Evolutionary conservation across 2,329 filamentous ascomycete genomes (phyloP), one percentile per base, ranked within the genome.

Genomic region (Cladosporium colombiae): DNA sequence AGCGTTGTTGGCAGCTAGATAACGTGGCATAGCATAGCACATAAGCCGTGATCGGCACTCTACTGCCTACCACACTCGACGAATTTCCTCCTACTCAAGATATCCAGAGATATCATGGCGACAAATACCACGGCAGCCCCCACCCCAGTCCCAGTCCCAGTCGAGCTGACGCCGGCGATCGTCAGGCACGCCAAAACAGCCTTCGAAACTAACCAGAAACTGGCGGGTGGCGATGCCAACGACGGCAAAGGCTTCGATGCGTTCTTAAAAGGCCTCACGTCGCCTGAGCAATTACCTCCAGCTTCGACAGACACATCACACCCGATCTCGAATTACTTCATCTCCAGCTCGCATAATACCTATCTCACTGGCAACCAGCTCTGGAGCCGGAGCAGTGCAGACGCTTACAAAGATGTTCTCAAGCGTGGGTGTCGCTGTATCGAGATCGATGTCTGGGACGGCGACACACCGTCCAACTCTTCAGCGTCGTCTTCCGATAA

Each of bases 361-460:
- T 97, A 97, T 76, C 82, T 97, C 50, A 89, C 89, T 1, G 93
- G 93, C 2, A 93, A 96, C 73, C 94, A 97, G 78, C 83, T 95
- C 49, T 89, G 87, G 67, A 92, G 92, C 56, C 87, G 88, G 67
- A 90, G 91, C 67, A 92, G 90, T 31, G 87, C 89, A 0, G 88
- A 93, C 65, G 88, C 90, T 14, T 97, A 97, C 78, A 89, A 85
- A 71, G 87, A 88, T 74, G 75, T 76, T 14, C 86, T 97, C 14
- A 82, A 86, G 40, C 85, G 88, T 61, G 91, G 91, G 57, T 96
- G 93, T 74, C 88, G 93, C 68, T 97, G 93, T 74, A 92, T 97
- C 56, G 93, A 97, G 77, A 95, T 97, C 64, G 94, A 97, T 74
- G 92, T 97, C 3, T 97, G 93, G 91, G 91, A 97, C 77, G 91